phyloP scores from a whole-genome alignment of 495 filamentous ascomycete species.

The Xanthoparmelia taractica region DNA sequence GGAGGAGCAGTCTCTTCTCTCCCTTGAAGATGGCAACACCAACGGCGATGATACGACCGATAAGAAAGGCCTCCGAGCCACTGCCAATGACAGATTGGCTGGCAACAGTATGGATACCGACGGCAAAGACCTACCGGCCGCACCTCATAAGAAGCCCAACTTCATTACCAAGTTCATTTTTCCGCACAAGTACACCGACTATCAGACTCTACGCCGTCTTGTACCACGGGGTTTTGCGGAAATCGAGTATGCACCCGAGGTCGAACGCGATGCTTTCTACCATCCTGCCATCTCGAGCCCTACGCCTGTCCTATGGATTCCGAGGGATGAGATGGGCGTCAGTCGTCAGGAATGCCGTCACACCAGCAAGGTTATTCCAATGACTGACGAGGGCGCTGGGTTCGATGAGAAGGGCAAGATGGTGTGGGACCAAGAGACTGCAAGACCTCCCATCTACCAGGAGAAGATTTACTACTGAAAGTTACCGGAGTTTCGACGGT shows the following conservation, averaged over 20 bases:
- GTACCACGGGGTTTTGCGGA: constrained; percentile 52
- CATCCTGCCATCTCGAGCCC: constrained; percentile 60
- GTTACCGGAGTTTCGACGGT: not conserved
- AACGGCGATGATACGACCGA: constrained; percentile 27
- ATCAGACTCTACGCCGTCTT: constrained; percentile 60
- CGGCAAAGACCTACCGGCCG: constrained; percentile 22
- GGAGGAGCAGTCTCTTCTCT: constrained; percentile 58
- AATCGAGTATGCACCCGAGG: constrained; percentile 49
- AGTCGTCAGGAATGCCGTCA: constrained; percentile 69
- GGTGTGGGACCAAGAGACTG: constrained; percentile 64
- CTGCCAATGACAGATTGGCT: constrained; percentile 12
- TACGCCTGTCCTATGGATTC: constrained; percentile 76
- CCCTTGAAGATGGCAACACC: constrained; percentile 37
- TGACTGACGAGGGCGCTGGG: constrained; percentile 75
- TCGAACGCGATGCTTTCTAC: constrained; percentile 64
- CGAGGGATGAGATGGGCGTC: constrained; percentile 66
- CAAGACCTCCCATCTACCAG: constrained; percentile 70
- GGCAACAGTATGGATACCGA: constrained; percentile 27
- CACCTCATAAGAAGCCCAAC: constrained; percentile 44
- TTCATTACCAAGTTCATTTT: constrained; percentile 64
- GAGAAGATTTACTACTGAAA: constrained; percentile 52
- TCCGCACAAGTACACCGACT: constrained; percentile 70
- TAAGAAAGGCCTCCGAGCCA: constrained; percentile 31
- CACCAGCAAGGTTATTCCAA: constrained; percentile 61
- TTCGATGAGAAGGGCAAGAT: constrained; percentile 75